These are phyloP conservation scores for Penicillium rolfsii DNA, from an alignment of 2,329 filamentous ascomycete species.

Conservation along the genomic window DNA sequence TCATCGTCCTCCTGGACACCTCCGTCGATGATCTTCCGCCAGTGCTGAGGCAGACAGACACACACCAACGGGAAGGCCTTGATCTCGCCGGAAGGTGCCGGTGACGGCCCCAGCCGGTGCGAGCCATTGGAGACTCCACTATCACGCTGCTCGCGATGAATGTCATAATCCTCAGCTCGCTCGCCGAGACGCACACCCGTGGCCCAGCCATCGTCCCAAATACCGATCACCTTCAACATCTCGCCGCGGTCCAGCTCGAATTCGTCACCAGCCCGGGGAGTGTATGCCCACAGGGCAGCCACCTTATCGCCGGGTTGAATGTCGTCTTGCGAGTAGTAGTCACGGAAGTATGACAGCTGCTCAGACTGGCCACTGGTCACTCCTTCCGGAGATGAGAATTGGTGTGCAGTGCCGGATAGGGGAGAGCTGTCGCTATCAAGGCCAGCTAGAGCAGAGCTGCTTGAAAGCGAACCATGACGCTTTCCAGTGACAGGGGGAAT, in stretches of 20 bases:
- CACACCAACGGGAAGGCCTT: constrained; percentile 98
- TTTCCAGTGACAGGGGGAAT: constrained; percentile 57
- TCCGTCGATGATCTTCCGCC: constrained; percentile 94
- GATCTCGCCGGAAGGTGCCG: constrained; percentile 75
- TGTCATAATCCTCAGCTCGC: constrained; percentile 86
- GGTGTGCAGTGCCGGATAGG: constrained; percentile 65
- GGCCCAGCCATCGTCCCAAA: constrained; percentile 99
- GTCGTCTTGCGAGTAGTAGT: constrained; percentile 97
- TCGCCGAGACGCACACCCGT: constrained; percentile 85
- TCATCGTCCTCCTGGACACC: constrained; percentile 53
- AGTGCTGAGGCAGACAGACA: constrained; percentile 92
- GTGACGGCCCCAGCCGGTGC: constrained; percentile 62
- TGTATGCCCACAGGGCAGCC: constrained; percentile 92
- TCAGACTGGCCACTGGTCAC: constrained; percentile 89
- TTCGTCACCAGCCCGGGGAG: constrained; percentile 89
- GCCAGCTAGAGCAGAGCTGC: constrained; percentile 71
- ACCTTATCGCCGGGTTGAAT: constrained; percentile 91
- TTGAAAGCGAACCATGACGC: constrained; percentile 87
- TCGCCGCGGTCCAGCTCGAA: constrained; percentile 92
- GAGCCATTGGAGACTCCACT: constrained; percentile 89
- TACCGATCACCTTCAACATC: constrained; percentile 97
- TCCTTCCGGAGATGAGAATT: constrained; percentile 82
- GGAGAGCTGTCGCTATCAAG: constrained; percentile 73
- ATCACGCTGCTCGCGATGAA: constrained; percentile 77
- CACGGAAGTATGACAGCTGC: constrained; percentile 94